Percentiles rank a stretch among this genome's conserved stretches.
These are phyloP conservation scores for Pholiota molesta DNA, from an alignment of 768 basidiomycete genomes.

Conservation along the genomic window DNA sequence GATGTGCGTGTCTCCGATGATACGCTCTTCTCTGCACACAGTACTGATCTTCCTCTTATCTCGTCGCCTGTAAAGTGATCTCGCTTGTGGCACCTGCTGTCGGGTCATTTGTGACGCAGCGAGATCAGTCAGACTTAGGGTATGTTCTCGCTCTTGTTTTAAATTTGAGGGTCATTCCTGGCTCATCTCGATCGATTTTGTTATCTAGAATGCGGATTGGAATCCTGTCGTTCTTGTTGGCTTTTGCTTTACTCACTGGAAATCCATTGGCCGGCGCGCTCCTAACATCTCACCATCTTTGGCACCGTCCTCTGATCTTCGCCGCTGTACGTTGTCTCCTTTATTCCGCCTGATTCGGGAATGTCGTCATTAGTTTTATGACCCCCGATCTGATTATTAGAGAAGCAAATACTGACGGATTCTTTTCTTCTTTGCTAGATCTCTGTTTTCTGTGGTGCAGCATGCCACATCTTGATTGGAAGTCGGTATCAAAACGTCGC, in stretches of 20 bases:
- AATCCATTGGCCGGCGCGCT: conserved; percentile 58
- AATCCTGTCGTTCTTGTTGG: conserved; percentile 43
- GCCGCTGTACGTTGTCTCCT: conserved; percentile 37
- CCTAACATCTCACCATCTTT: conserved; percentile 40
- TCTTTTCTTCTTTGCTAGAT: conserved; percentile 22
- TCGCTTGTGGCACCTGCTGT: conserved; percentile 43
- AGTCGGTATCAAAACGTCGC: conserved; percentile 32
- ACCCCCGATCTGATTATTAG: neutral
- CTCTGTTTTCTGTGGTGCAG: conserved; percentile 36
- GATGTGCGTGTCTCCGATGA: conserved; percentile 36
- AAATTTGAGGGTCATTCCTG: neutral
- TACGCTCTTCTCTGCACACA: neutral
- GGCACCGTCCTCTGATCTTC: conserved; percentile 48
- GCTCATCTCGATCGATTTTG: neutral
- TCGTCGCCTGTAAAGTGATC: conserved; percentile 32
- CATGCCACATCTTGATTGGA: conserved; percentile 36
- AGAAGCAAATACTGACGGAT: neutral
- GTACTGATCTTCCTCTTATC: conserved; percentile 1
- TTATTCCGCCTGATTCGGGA: too few relatives aligned
- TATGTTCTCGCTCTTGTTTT: conserved; percentile 20
- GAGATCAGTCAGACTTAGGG: conserved; percentile 50
- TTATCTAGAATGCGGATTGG: conserved; percentile 46
- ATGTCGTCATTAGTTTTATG: neutral
- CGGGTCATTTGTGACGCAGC: conserved; percentile 38
- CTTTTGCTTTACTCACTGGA: conserved; percentile 50